Base-by-base conservation (phyloP, 805 yeast species). In the Myxozyma sirexii region DNA sequence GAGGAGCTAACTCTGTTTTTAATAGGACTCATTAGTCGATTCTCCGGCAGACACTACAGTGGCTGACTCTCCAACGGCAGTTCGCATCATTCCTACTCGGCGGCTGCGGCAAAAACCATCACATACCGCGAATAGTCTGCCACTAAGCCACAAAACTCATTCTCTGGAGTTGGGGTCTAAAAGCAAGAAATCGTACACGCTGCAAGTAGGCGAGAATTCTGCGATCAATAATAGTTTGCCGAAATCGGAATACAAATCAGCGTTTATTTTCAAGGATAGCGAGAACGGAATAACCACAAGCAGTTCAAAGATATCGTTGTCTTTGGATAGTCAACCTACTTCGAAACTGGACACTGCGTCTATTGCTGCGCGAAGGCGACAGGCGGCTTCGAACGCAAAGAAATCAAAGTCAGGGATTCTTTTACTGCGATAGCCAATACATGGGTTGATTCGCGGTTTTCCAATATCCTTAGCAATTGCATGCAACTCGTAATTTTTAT, bases 401-500 rank as follows among this genome's bases (percentile, higher is more conserved):
- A 38, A 50, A 15, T 24, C 24, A 21, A 50, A 50, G 26, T 39
- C 54, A 15, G 46, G 54, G 27, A 50, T 48, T 24, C 35, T 48
- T 4, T 33, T 37, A 4, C 31, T 48, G 19, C 44, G 53, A 23
- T 48, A 27, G 10, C n/a, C n/a, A n/a, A n/a, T n/a, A 47, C 19
- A 47, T 21, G 15, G 10, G n/a, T 17, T 4, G 1, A 15, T n/a
- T 19, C 12, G 24, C 26, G 8, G 6, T 33, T 33, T 12, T 33
- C 37, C 15, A n/a, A n/a, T n/a, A n/a, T n/a, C n/a, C n/a, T n/a
- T n/a, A n/a, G 33, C 10, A 29, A 29, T 29, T 29, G 33, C 33
- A 29, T 29, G 33, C n/a, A 29, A 10, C 33, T 6, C 33, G 33
- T 29, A 13, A 17, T 39, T 13, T 4, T 39, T 39, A 15, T 3